These are phyloP conservation scores for Podospora sp. DNA, from an alignment of 495 filamentous ascomycete species.

Conservation along the genomic window DNA sequence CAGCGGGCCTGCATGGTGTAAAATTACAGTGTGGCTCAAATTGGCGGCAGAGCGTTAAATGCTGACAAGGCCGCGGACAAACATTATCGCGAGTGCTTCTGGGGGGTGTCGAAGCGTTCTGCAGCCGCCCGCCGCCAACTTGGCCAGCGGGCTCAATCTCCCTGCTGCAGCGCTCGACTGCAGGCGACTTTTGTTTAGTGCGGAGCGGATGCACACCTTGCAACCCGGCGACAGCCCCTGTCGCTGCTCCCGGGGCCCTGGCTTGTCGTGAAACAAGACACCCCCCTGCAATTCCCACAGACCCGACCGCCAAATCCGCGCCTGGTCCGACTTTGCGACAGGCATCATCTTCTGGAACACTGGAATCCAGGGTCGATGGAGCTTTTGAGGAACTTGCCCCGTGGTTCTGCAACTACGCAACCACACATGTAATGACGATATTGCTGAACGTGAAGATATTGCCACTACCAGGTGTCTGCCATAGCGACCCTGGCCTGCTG, in stretches of 20 bases:
- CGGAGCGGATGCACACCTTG: slow-evolving; percentile 32
- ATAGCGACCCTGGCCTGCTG: not conserved
- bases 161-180: slow-evolving; percentile 23
- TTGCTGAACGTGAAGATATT: not conserved
- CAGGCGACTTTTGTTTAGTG: slow-evolving; percentile 21
- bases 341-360: slow-evolving; percentile 43
- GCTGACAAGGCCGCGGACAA: slow-evolving; percentile 12
- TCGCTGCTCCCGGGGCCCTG: slow-evolving; percentile 39
- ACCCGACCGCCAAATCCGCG: slow-evolving; percentile 31
- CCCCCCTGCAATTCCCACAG: slow-evolving; percentile 41
- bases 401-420: slow-evolving; percentile 23
- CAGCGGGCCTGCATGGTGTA: slow-evolving; percentile 15
- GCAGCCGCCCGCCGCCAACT: slow-evolving; percentile 34
- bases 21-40: slow-evolving; percentile 21
- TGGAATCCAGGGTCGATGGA: slow-evolving; percentile 31
- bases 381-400: slow-evolving; percentile 18
- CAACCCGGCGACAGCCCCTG: slow-evolving; percentile 37
- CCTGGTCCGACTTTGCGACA: slow-evolving; percentile 37
- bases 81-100: slow-evolving; percentile 19
- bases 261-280: slow-evolving; percentile 44
- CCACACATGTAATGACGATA: slow-evolving; percentile 17
- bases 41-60: not conserved
- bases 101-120: slow-evolving; percentile 24
- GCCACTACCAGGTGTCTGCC: not conserved
- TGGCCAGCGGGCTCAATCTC: slow-evolving; percentile 23